A percentile compares a stretch with the other conserved stretches of the same genome.
These are phyloP conservation scores for Viola pubescens DNA, from an alignment of 441 rosid genomes.

Conservation along the genomic window DNA sequence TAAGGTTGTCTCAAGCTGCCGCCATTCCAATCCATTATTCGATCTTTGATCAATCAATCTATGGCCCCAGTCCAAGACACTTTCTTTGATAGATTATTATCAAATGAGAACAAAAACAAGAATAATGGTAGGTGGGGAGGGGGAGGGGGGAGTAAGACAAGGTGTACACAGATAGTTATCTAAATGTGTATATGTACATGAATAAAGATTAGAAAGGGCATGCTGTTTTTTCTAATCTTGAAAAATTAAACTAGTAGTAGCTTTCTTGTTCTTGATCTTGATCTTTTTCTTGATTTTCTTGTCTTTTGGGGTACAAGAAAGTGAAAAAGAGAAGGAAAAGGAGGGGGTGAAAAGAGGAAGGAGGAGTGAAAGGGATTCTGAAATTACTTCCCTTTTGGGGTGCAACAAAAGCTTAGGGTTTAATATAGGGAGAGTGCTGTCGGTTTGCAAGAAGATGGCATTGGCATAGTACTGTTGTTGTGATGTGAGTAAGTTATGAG, in stretches of 20 bases:
- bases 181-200: too few species aligned
- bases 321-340: slow-evolving; percentile 11
- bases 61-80: too few species aligned
- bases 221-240: too few species aligned
- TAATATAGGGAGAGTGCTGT: slow-evolving; percentile 22
- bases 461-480: not conserved
- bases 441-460: slow-evolving; percentile 20
- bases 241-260: too few species aligned
- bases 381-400: slow-evolving; percentile 32
- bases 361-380: slow-evolving; percentile 6
- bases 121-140: not conserved
- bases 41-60: not conserved
- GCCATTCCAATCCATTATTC: slow-evolving; percentile 51
- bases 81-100: too few species aligned
- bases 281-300: not conserved
- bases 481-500: not conserved
- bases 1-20: slow-evolving; percentile 30
- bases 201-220: too few species aligned
- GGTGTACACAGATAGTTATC: not conserved
- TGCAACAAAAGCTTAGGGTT: slow-evolving; percentile 22
- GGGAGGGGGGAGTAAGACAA: not conserved
- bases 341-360: slow-evolving; percentile 3
- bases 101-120: not conserved
- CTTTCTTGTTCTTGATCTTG: too few species aligned
- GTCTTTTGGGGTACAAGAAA: slow-evolving; percentile 33